These are phyloP conservation scores for Ganoderma multipileum DNA, from an alignment of 1,284 basidiomycete genomes.

Conservation along the genomic window DNA sequence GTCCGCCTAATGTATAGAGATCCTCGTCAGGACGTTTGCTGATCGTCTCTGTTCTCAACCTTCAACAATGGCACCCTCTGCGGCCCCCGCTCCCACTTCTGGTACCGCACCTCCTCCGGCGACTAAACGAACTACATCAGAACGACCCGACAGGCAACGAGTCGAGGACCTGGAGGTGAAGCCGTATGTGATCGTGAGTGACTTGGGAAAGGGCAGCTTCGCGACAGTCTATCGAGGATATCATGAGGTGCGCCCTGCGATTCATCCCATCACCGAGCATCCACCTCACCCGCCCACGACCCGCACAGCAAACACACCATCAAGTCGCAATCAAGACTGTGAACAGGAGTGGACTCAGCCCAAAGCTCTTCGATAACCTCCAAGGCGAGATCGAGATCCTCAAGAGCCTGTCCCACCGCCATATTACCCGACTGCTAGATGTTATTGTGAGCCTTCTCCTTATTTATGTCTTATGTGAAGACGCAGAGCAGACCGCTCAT, in stretches of 20 bases:
- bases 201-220: constrained; percentile 91
- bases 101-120: constrained; percentile 21
- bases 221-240: constrained; percentile 96
- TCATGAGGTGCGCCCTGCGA: constrained; percentile 69
- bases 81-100: constrained; percentile 16
- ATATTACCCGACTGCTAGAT: constrained; percentile 93
- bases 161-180: constrained; percentile 69
- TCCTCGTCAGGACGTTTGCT: neutral
- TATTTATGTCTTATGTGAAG: neutral
- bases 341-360: constrained; percentile 85
- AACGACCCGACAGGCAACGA: constrained; percentile 31
- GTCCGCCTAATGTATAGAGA: constrained; percentile 6
- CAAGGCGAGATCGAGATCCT: constrained; percentile 98
- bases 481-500: neutral
- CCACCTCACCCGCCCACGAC: neutral
- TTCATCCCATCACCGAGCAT: neutral
- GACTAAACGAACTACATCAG: constrained; percentile 26
- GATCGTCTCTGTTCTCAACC: constrained; percentile 5
- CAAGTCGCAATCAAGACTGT: constrained; percentile 97
- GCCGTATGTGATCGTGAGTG: constrained; percentile 76
- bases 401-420: constrained; percentile 91
- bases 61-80: constrained; percentile 29
- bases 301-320: constrained; percentile 69
- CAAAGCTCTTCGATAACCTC: constrained; percentile 95
- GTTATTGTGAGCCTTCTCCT: constrained; percentile 70